Base-by-base conservation (phyloP, 331 rosid genomes). In the Cucumis variabilis region DNA sequence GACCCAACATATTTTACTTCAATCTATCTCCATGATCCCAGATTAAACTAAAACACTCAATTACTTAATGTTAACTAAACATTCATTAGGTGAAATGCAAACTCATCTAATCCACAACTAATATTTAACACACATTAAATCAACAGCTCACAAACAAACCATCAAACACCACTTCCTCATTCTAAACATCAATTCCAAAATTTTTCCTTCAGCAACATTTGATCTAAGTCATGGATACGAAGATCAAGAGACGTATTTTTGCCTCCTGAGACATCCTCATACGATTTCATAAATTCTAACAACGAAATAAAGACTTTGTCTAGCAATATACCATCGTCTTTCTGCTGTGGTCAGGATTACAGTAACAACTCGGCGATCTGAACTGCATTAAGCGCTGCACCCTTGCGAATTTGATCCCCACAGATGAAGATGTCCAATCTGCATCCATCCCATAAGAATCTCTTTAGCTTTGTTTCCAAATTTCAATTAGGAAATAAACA, bases 371-470 rank as follows among this genome's bases (percentile, higher is more conserved):
- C 99, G 3, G 99, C 99, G 75, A 97, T 97, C 94, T 94, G 99
- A 90, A 97, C 90, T 58, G 99, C 99, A 84, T 97, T 97, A 80
- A 97, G 98, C 30, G 98, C 99, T 73, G 99, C 99, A 74, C 99
- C 99, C 91, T 97, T 97, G 83, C 99, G 99, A 85, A 97, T 94
- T 92, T 97, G 99, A 93, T 97, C 99, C 21, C 99, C 99, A 25
- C 99, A 95, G 46, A 97, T 92, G 89, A 97, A 95, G 60, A 97
- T 96, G 89, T 97, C 99, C 96, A 97, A 89, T 90, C 99, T 94
- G 94, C n/a, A 82, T 65, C 23, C 71, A 37, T 5, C 13, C 23
- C 71, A 37, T 0, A 19, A 16, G 48, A 79, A 19, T 28, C 51
- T n/a, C n/a, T 30, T 27, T 30, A 21, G 69, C 21, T 58, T 33